phyloP scores from a whole-genome alignment of 345 rosid genomes.

The Microcos paniculata region DNA sequence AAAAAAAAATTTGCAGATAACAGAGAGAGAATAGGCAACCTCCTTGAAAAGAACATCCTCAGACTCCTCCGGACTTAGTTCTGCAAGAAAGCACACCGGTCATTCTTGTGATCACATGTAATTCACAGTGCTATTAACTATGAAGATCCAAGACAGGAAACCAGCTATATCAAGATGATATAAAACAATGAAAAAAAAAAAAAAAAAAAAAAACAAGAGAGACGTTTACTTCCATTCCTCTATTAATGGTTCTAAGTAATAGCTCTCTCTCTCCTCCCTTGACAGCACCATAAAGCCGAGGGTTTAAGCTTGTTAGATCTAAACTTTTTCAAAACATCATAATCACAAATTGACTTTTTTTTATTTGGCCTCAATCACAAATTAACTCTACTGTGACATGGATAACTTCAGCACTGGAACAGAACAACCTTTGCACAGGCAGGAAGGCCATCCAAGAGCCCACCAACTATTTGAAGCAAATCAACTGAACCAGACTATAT shows the following conservation, averaged over 20 bases:
- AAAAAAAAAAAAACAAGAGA: background rate
- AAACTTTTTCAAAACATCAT: background rate
- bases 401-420: background rate
- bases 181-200: background rate
- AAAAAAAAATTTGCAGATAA: slow-evolving; percentile 6
- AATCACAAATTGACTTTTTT: background rate
- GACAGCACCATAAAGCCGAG: background rate
- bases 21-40: slow-evolving; percentile 38
- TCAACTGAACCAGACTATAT: background rate
- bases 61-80: slow-evolving; percentile 90
- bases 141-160: background rate
- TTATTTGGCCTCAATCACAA: too few relatives aligned
- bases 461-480: background rate
- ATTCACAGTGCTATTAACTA: background rate
- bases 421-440: background rate
- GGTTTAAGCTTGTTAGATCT: background rate
- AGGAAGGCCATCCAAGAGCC: background rate
- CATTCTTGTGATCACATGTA: slow-evolving; percentile 13
- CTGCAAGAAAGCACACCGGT: slow-evolving; percentile 39
- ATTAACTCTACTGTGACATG: too few relatives aligned
- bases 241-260: background rate
- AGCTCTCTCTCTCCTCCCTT: background rate
- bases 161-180: background rate
- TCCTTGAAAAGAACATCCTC: slow-evolving; percentile 99
- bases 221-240: background rate